Conservation (phyloP, 2,329 filamentous ascomycete species). For the Ophiostoma sp. region DNA sequence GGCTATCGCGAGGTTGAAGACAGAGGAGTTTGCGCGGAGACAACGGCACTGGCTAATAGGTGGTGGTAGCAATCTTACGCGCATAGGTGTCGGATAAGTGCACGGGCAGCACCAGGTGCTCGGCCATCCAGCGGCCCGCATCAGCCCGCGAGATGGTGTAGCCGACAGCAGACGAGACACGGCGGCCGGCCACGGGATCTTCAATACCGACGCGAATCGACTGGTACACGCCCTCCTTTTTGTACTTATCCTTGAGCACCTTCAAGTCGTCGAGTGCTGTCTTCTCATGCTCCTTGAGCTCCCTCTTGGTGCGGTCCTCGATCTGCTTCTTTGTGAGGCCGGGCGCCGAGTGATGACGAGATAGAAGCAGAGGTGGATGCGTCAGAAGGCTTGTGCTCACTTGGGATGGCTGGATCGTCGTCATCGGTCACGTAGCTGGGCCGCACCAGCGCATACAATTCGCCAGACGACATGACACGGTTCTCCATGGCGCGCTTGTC, state of each 20-base stretch:
- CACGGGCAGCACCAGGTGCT: background rate
- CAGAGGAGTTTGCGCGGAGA: slow-evolving; percentile 19
- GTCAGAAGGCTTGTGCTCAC: background rate
- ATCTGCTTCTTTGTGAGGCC: background rate
- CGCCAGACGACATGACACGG: slow-evolving; percentile 27
- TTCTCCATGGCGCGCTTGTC: slow-evolving; percentile 45
- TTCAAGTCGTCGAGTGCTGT: slow-evolving; percentile 30
- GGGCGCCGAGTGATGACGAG: background rate
- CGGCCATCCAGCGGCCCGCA: slow-evolving; percentile 40
- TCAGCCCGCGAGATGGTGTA: slow-evolving; percentile 40
- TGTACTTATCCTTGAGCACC: slow-evolving; percentile 25
- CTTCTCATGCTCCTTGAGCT: background rate
- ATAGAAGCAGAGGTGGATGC: background rate
- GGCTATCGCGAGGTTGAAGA: background rate
- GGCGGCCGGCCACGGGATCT: slow-evolving; percentile 31
- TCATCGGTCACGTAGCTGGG: background rate
- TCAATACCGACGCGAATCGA: slow-evolving; percentile 29
- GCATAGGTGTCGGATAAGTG: background rate
- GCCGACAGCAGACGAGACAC: slow-evolving; percentile 36
- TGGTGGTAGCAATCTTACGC: background rate
- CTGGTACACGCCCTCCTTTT: slow-evolving; percentile 7
- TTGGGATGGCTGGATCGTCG: background rate
- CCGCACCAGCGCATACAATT: background rate
- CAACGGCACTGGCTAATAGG: background rate
- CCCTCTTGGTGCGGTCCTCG: background rate